These are phyloP conservation scores for Mycena floridula DNA, from an alignment of 768 basidiomycete species.

Conservation along the genomic window DNA sequence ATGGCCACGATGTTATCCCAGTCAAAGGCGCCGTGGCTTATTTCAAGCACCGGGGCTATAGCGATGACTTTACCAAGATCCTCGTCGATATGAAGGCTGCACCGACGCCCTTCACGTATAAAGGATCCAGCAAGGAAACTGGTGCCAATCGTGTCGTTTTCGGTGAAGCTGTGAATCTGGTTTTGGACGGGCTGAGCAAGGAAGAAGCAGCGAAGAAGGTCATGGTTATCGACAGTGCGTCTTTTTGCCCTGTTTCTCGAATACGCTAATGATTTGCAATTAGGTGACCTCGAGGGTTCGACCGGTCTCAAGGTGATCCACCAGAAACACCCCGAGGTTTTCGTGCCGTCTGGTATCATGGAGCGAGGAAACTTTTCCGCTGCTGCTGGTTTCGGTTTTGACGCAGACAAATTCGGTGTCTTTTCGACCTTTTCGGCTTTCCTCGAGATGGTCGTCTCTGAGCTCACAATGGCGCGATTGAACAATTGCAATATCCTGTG, in stretches of 20 bases:
- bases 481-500: constrained; percentile 84
- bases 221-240: constrained; percentile 86
- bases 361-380: constrained; percentile 81
- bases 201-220: constrained; percentile 76
- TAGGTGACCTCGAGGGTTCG: constrained; percentile 84
- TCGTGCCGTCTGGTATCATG: constrained; percentile 82
- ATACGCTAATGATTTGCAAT: constrained; percentile 28
- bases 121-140: constrained; percentile 67
- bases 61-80: constrained; percentile 43
- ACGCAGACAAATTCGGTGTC: constrained; percentile 75
- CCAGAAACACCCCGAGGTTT: constrained; percentile 86
- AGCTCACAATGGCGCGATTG: constrained; percentile 88
- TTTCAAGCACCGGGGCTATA: constrained; percentile 58
- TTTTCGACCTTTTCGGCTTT: constrained; percentile 91
- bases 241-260: not conserved
- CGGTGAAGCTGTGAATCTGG: constrained; percentile 76
- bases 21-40: constrained; percentile 76
- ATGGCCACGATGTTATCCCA: constrained; percentile 84
- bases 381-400: constrained; percentile 85
- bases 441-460: constrained; percentile 86
- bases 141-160: constrained; percentile 81
- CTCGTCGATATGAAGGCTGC: constrained; percentile 60
- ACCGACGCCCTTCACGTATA: constrained; percentile 49
- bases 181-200: constrained; percentile 68
- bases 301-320: constrained; percentile 86